Conservation (phyloP, 2,329 filamentous ascomycete species). For the Colletotrichum lentis region DNA sequence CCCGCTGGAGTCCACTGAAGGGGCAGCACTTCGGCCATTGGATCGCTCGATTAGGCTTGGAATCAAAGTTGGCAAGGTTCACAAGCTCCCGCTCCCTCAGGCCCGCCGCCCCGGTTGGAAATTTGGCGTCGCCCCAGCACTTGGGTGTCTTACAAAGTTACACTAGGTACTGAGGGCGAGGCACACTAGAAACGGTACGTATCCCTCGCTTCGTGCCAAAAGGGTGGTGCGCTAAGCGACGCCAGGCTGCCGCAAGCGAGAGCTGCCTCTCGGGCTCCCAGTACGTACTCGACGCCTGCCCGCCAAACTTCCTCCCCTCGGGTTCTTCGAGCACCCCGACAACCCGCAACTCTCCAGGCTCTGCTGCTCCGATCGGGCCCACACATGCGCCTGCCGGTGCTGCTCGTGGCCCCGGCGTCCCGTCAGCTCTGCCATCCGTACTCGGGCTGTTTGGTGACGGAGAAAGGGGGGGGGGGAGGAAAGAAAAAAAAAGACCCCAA, state of each 20-base stretch:
- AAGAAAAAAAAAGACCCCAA: background rate
- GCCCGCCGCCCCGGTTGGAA: slow-evolving; percentile 23
- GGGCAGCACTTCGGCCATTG: background rate
- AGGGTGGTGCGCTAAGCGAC: background rate
- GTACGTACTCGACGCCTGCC: background rate
- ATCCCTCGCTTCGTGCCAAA: background rate
- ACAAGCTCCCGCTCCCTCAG: slow-evolving; percentile 12
- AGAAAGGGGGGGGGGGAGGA: background rate
- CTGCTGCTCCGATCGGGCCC: background rate
- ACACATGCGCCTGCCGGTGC: slow-evolving; percentile 15
- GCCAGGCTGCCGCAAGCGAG: slow-evolving; percentile 32
- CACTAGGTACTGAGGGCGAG: too few species aligned
- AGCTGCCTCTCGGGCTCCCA: too few species aligned
- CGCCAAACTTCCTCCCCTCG: slow-evolving; percentile 11
- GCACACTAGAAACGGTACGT: background rate
- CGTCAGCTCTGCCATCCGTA: slow-evolving; percentile 3
- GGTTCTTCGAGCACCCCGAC: slow-evolving; percentile 35
- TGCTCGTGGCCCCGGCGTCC: slow-evolving; percentile 4
- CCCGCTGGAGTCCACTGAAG: background rate
- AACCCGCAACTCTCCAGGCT: slow-evolving; percentile 22
- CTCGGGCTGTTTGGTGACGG: too few species aligned
- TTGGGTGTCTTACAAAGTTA: too few species aligned
- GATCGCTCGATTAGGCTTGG: background rate
- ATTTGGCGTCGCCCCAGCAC: background rate
- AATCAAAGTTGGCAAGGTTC: background rate